Evolutionary conservation across 306 rosid genomes (phyloP), one percentile per base, ranked within the genome.

Genomic region (Cucurbita maxima): DNA sequence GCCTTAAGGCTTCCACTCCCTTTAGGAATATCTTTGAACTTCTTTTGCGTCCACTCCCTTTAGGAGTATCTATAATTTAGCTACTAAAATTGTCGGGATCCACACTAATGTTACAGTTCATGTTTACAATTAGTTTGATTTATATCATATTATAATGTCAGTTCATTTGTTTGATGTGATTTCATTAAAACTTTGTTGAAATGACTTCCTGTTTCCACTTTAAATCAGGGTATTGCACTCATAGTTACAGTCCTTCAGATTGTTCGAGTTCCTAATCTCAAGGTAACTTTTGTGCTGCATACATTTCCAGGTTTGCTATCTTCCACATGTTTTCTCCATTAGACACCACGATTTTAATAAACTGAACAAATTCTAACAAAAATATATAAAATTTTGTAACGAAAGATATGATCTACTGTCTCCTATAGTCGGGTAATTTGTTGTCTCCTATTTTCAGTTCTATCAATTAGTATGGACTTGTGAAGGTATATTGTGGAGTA

Each of bases 221-320:
- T 64, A 59, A 30, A 67, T 74, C 87, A 94, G 99, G 99, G 98
- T 78, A 88, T 92, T 71, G 79, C 96, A 14, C 83, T 95, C 86
- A 95, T 95, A 84, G 84, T 91, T 76, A 91, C 99, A 41, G 99
- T 95, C 85, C 97, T 95, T 85, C 99, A 95, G 84, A 88, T 95
- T 82, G 97, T 95, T 36, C 95, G 89, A 38, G 83, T 95, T 76
- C 99, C 99, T 1, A 95, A 95, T 89, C 99, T 95, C 82, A 95
- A 95, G 99, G 99, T 95, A 77, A 87, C 75, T 56, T 13, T 47
- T 22, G 34, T 2, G 34, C 34, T 30, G 34, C 34, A 30, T 30
- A 30, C 34, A 30, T 30, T 30, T 30, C 34, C 34, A 2, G 34
- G 34, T 30, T 30, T 30, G 34, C 34, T 30, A 30, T 30, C 34